phyloP scores from a whole-genome alignment of 306 rosid species.

The Rosa rugosa region DNA sequence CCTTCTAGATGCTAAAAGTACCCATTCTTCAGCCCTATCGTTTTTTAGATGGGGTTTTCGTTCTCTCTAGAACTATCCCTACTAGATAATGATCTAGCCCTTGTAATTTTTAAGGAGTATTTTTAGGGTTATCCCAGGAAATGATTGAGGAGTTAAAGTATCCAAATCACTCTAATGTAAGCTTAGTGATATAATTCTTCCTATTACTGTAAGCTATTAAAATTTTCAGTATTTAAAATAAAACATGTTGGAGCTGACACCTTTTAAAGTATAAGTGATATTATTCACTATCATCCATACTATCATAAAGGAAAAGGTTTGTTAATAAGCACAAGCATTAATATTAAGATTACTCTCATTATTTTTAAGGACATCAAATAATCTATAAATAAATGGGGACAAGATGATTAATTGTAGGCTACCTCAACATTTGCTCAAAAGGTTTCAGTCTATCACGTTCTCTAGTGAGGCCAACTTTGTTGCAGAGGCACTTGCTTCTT shows the following conservation, averaged over 20 bases:
- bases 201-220: not conserved
- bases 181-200: not conserved
- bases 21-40: not conserved
- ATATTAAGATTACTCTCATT: not conserved
- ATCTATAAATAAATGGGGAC: not conserved
- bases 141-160: not conserved
- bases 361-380: not conserved
- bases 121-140: not conserved
- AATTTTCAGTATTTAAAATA: not conserved
- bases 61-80: not conserved
- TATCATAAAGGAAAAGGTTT: not conserved
- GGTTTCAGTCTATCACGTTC: not conserved
- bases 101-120: not conserved
- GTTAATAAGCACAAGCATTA: not conserved
- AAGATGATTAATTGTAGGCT: not conserved
- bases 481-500: not conserved
- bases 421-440: not conserved
- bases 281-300: not conserved
- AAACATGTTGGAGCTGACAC: too few species aligned
- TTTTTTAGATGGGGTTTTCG: conserved; percentile 19
- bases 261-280: too few species aligned
- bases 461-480: not conserved
- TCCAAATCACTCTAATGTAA: not conserved
- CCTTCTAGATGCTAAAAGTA: conserved; percentile 14
- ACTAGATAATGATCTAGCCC: not conserved